Base-by-base conservation (phyloP, 371 early-diverging fungal species). In the Cokeromyces recurvatus region DNA sequence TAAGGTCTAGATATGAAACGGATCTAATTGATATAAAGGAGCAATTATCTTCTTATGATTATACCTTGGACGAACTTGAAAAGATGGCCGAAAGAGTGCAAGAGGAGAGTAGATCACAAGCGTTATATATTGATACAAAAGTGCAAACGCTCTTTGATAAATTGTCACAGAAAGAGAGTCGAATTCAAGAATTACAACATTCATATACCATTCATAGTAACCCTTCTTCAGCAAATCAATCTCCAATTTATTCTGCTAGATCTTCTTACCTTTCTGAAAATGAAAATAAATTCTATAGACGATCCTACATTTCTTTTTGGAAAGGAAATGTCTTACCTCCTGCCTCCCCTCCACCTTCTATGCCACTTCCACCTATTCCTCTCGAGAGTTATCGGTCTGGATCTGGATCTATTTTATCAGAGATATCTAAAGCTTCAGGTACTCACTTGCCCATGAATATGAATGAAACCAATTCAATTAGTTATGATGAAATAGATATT, bases 331-430 rank as follows among this genome's bases (percentile, higher is more conserved):
- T 32, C 6, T 16, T 55, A 20, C 61, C 61, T 19, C 61, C 61
- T 1, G 55, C 60, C 14, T 50, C 61, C 12, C 61, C 61, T 12
- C 61, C 61, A 20, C 61, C 61, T 16, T 54, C 55, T 1, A 14
- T 43, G 2, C 61, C 61, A 25, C 17, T 60, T 11, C 61, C 61
- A 7, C 61, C 61, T n/a, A 48, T 60, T 16, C 61, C 61, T 6
- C 34, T 34, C 2, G 37, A 31, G 17, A 14, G 35, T 2, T 11
- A 19, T 10, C 37, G 16, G 4, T 38, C 5, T 16, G 34, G 39
- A 23, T 40, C 52, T 0, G 47, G 22, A 29, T 57, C 51, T 0
- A 34, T 22, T 3, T 8, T 53, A 25, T 43, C 48, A 17, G 51
- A 36, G 15, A 22, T 58, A 8, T 35, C 44, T 34, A 44, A 20